These are phyloP conservation scores for Neurospora cerealis DNA, from an alignment of 495 filamentous ascomycete species.

Conservation along the genomic window DNA sequence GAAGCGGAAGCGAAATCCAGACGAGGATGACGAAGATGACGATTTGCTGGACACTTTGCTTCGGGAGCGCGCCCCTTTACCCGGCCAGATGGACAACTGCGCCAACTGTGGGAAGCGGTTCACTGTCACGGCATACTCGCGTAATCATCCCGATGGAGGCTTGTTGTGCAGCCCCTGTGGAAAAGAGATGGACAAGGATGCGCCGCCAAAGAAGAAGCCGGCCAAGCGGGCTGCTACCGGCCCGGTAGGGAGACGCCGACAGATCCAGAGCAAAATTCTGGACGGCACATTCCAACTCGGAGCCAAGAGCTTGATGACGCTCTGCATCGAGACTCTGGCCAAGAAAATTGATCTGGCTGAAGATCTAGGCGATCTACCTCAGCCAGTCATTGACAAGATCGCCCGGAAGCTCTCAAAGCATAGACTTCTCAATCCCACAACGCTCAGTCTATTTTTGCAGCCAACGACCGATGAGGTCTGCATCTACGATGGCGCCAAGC, in stretches of 20 bases:
- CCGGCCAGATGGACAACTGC: constrained; percentile 85
- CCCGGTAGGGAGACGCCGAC: constrained; percentile 47
- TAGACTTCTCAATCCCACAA: constrained; percentile 58
- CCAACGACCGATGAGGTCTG: constrained; percentile 53
- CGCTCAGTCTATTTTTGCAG: constrained; percentile 68
- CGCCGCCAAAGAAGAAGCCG: constrained; percentile 49
- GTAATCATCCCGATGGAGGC: constrained; percentile 70
- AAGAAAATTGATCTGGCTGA: constrained; percentile 74
- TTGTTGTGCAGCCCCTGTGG: constrained; percentile 79
- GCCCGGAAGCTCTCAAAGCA: constrained; percentile 73
- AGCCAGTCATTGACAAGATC: constrained; percentile 56
- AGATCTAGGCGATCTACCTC: constrained; percentile 71
- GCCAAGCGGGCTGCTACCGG: constrained; percentile 28
- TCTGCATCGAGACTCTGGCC: constrained; percentile 78
- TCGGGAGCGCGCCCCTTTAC: constrained; percentile 55
- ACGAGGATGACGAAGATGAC: constrained; percentile 37
- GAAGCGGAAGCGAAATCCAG: constrained; percentile 47
- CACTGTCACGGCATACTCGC: constrained; percentile 85
- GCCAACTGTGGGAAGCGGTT: constrained; percentile 80
- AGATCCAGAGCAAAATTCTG: constrained; percentile 66
- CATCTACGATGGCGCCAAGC: constrained; percentile 71
- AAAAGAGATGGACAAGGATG: constrained; percentile 56
- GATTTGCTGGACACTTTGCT: constrained; percentile 46
- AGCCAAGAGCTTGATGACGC: constrained; percentile 60
- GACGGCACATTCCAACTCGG: constrained; percentile 63